Evolutionary conservation across 805 yeast species (phyloP).

Genomic region (Suhomyces emberorum): DNA sequence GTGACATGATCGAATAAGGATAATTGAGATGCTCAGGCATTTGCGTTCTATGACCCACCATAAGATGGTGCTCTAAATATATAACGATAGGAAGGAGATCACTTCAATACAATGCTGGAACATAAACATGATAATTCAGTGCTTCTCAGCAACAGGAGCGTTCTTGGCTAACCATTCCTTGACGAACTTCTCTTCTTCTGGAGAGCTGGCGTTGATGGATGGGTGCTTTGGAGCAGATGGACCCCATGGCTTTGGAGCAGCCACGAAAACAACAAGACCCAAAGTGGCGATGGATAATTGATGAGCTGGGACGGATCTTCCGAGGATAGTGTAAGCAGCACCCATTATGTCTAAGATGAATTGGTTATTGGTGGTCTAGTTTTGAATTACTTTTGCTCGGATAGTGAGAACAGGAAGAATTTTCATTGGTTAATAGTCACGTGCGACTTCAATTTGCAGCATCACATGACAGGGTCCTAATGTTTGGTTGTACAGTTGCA

Average conservation of each 20-base stretch:
- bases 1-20: no score
- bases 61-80: not conserved
- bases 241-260: slow-evolving; percentile 73
- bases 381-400: slow-evolving; percentile 2
- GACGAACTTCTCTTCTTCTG: slow-evolving; percentile 89
- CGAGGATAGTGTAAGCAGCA: slow-evolving; percentile 79
- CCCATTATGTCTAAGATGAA: slow-evolving; percentile 54
- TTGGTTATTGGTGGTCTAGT: no score
- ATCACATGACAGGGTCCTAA: no score
- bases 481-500: no score
- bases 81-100: no score
- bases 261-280: slow-evolving; percentile 60
- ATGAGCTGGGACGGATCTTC: slow-evolving; percentile 81
- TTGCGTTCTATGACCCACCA: not conserved
- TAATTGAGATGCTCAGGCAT: no score
- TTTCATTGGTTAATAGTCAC: slow-evolving; percentile 7
- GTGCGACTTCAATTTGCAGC: no score
- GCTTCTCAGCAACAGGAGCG: slow-evolving; percentile 24
- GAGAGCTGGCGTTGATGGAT: slow-evolving; percentile 68
- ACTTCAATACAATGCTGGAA: no score
- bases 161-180: slow-evolving; percentile 59
- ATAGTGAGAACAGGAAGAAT: slow-evolving; percentile 3
- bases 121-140: slow-evolving; percentile 10
- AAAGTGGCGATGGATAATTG: slow-evolving; percentile 79
- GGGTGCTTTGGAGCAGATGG: slow-evolving; percentile 61